Evolutionary conservation across 2,329 filamentous ascomycete species (phyloP).

Genomic region (Cladosporium sp.): DNA sequence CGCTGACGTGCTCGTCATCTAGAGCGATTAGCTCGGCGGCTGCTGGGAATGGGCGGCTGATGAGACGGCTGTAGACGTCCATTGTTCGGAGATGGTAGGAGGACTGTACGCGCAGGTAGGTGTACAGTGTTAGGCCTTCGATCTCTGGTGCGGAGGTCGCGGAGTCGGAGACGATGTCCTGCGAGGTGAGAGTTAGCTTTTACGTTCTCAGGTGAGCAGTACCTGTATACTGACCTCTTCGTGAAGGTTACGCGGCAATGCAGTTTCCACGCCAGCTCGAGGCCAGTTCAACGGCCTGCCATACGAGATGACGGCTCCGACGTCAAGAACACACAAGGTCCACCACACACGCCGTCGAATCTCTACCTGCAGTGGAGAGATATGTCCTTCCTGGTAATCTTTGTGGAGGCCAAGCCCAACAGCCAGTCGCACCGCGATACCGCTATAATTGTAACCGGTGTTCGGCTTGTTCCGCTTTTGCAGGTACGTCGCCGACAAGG

Average conservation of each 20-base stretch:
- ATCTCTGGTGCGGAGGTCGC: slow-evolving; percentile 1
- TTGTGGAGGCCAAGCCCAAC: slow-evolving; percentile 54
- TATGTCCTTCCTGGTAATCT: slow-evolving; percentile 34
- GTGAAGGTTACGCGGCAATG: slow-evolving; percentile 12
- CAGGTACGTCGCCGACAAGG: slow-evolving; percentile 48
- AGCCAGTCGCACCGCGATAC: slow-evolving; percentile 54
- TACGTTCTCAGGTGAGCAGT: no score
- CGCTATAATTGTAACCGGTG: slow-evolving; percentile 56
- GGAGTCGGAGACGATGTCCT: slow-evolving; percentile 14
- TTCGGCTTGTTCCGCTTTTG: slow-evolving; percentile 56
- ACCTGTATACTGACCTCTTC: neutral
- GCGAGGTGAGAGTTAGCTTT: neutral
- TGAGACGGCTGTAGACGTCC: slow-evolving; percentile 16
- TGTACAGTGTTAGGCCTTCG: slow-evolving; percentile 15
- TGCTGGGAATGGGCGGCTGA: slow-evolving; percentile 16
- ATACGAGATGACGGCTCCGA: slow-evolving; percentile 5
- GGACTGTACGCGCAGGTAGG: slow-evolving; percentile 14
- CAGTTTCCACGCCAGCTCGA: slow-evolving; percentile 8
- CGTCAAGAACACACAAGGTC: slow-evolving; percentile 18
- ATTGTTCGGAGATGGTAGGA: slow-evolving; percentile 16
- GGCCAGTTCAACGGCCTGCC: slow-evolving; percentile 17
- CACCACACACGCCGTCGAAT: slow-evolving; percentile 15
- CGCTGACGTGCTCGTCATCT: slow-evolving; percentile 10
- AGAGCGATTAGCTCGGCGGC: slow-evolving; percentile 16
- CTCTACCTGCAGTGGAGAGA: slow-evolving; percentile 15